phyloP scores from a whole-genome alignment of 1,139 yeast species.

The Taphrina confusa region DNA sequence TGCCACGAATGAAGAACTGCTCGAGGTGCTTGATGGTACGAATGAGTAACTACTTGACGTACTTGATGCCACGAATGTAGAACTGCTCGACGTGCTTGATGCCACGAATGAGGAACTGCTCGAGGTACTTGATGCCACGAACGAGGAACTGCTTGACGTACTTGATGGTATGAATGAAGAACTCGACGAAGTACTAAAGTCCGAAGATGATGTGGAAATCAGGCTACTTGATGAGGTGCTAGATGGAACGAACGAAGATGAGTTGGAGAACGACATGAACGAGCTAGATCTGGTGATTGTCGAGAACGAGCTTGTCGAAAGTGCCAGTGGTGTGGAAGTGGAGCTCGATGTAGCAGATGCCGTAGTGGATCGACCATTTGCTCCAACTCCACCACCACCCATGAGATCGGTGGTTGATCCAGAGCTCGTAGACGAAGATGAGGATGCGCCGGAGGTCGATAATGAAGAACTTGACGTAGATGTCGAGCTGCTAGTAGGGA shows the following conservation, averaged over 20 bases:
- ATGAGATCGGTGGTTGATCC: neutral
- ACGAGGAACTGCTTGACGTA: neutral
- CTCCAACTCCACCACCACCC: neutral
- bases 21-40: too few species aligned
- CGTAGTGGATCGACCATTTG: constrained; percentile 5
- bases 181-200: too few species aligned
- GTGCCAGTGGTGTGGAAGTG: neutral
- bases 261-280: neutral
- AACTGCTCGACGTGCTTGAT: too few species aligned
- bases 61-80: too few species aligned
- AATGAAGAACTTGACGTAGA: neutral
- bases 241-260: neutral
- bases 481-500: neutral
- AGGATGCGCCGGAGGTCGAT: neutral
- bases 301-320: constrained; percentile 2
- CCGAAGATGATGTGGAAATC: neutral
- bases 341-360: neutral
- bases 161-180: too few species aligned
- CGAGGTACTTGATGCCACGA: neutral
- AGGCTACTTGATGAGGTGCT: neutral
- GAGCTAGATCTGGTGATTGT: neutral
- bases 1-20: too few species aligned
- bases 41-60: too few species aligned
- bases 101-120: too few species aligned
- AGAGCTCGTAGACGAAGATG: neutral